Evolutionary conservation across 2,329 filamentous ascomycete species (phyloP).

Genomic region (Aspergillus sp.): DNA sequence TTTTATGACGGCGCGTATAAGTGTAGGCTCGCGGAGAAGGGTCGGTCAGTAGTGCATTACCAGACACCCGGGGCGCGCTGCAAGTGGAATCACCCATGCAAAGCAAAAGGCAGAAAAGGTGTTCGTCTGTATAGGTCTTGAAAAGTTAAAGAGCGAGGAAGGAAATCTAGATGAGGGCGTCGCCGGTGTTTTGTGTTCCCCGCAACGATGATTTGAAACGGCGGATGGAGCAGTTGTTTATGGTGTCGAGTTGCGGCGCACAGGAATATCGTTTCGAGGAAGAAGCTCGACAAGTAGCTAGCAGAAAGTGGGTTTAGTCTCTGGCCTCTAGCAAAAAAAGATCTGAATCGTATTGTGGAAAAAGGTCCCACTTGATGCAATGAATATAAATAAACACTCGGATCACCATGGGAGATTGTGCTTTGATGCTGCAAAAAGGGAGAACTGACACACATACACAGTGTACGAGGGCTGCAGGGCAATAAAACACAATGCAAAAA

Average conservation of each 20-base stretch:
- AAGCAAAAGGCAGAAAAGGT: not conserved
- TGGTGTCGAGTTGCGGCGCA: not conserved
- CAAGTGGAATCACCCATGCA: not conserved
- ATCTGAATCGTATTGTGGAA: not conserved
- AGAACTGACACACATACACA: not conserved
- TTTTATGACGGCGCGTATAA: not conserved
- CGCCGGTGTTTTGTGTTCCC: constrained; percentile 1
- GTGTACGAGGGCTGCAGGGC: not conserved
- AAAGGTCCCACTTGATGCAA: constrained; percentile 2
- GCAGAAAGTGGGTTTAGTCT: not conserved
- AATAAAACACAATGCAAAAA: not conserved
- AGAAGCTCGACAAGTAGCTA: not conserved
- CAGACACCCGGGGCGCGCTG: constrained; percentile 4
- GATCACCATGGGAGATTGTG: not conserved
- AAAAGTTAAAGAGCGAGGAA: not conserved
- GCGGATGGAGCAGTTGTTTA: not conserved
- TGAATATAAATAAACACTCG: constrained; percentile 5
- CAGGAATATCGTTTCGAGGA: not conserved
- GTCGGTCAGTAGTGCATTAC: not conserved
- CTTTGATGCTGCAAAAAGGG: not conserved
- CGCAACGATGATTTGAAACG: constrained; percentile 2
- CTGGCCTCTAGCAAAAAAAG: not conserved
- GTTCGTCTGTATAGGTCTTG: not conserved
- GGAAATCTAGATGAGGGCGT: not conserved
- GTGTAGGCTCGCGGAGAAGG: not conserved